phyloP scores from a whole-genome alignment of 2,329 filamentous ascomycete species.

The Colletotrichum cereale region DNA sequence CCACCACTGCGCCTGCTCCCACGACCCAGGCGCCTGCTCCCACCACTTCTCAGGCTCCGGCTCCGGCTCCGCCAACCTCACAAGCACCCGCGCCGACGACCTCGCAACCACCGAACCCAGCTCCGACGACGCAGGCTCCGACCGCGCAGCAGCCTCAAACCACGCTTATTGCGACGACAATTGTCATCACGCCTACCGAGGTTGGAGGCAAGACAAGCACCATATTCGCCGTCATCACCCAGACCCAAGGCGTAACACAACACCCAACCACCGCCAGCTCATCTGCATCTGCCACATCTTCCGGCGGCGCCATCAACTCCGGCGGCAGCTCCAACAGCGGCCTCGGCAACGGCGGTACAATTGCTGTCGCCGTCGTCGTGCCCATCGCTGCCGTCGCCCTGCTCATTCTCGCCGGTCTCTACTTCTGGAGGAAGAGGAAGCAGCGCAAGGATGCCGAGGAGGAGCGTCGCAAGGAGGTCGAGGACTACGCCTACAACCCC shows the following conservation, averaged over 20 bases:
- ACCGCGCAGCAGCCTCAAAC: constrained; percentile 7
- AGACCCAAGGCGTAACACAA: constrained; percentile 20
- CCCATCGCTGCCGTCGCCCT: constrained; percentile 90
- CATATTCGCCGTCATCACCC: constrained; percentile 44
- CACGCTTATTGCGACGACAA: constrained; percentile 13
- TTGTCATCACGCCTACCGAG: constrained; percentile 31
- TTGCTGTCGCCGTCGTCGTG: constrained; percentile 93
- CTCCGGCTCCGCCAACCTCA: constrained; percentile 32
- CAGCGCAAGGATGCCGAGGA: constrained; percentile 87
- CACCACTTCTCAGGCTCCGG: constrained; percentile 34
- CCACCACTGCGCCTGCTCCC: constrained; percentile 37
- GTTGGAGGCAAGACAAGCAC: constrained; percentile 43
- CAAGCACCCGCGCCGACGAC: constrained; percentile 29
- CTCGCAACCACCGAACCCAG: constrained; percentile 13
- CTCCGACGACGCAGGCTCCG: constrained; percentile 12
- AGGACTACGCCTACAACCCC: constrained; percentile 98
- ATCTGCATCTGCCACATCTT: constrained; percentile 47
- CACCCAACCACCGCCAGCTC: constrained; percentile 39
- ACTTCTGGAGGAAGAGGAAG: constrained; percentile 91
- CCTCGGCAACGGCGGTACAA: constrained; percentile 75
- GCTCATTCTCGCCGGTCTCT: constrained; percentile 80
- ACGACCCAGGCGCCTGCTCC: constrained; percentile 40
- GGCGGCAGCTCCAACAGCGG: constrained; percentile 54
- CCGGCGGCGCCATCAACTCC: constrained; percentile 46
- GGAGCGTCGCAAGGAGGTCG: constrained; percentile 92